A percentile compares a stretch with the other conserved stretches of the same genome.
Conservation (phyloP, 169 alveolate genomes). For the Babesia ovata region DNA sequence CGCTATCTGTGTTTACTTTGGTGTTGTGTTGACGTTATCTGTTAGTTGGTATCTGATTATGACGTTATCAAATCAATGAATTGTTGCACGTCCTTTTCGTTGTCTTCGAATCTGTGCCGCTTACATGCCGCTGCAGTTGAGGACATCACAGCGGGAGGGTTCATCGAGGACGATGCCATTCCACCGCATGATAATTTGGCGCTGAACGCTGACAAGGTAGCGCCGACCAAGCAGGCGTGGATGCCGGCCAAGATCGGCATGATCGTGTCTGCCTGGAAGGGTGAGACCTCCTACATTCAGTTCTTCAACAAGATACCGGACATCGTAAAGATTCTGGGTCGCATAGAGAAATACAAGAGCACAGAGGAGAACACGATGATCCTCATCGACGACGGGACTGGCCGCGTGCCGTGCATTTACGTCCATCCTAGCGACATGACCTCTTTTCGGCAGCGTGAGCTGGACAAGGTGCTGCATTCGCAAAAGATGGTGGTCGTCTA, state of each 20-base stretch:
- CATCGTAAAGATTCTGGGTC: slow-evolving; percentile 62
- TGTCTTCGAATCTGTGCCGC: not conserved
- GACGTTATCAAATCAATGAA: no score
- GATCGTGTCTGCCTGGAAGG: slow-evolving; percentile 59
- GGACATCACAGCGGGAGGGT: slow-evolving; percentile 43
- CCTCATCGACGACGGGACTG: slow-evolving; percentile 67
- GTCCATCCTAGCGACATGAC: slow-evolving; percentile 57
- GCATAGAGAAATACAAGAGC: slow-evolving; percentile 12
- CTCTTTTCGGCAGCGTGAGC: slow-evolving; percentile 25
- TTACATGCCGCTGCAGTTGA: slow-evolving; percentile 14
- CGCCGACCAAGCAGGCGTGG: slow-evolving; percentile 18
- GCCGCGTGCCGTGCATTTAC: slow-evolving; percentile 49
- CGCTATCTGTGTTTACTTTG: no score
- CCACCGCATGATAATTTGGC: not conserved
- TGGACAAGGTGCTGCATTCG: slow-evolving; percentile 18
- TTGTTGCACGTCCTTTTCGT: not conserved
- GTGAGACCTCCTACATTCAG: slow-evolving; percentile 42
- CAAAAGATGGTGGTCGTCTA: slow-evolving; percentile 39
- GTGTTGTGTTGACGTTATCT: no score
- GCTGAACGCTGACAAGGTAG: not conserved
- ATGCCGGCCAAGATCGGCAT: slow-evolving; percentile 46
- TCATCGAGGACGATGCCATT: slow-evolving; percentile 26
- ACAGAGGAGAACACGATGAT: slow-evolving; percentile 57
- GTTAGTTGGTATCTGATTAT: no score
- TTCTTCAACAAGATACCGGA: slow-evolving; percentile 54